Base-by-base conservation (phyloP, 768 basidiomycete genomes). In the Rhodotorula graminis region DNA sequence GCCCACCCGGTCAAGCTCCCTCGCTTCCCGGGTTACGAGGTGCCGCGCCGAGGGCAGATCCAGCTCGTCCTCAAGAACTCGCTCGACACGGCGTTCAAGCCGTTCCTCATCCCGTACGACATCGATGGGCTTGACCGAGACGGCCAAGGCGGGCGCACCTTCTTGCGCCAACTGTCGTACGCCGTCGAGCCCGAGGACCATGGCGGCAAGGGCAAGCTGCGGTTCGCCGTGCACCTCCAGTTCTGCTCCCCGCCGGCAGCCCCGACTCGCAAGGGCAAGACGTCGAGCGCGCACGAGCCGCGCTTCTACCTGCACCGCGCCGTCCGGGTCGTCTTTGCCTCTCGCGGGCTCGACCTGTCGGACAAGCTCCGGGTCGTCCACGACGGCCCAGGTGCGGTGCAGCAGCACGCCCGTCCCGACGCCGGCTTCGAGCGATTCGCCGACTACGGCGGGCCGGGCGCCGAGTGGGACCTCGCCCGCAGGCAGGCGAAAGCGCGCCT, bases 101-200 rank as follows among this genome's bases (percentile, higher is more conserved):
- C 81, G 19, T 80, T 81, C 62, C 65, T 81, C 46, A 65, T 81
- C 19, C 79, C 80, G 2, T 81, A 81, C 74, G 80, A 81, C 60
- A 67, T 81, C 27, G 71, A 70, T 19, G 79, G 77, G 6, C 78
- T 81, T 72, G 65, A 69, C 0, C 64, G 71, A 3, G 21, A 9
- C 14, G 78, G 77, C 0, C 46, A 56, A 18, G 80, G 80, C 4
- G 67, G 78, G 0, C 77, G 79, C 52, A 80, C 80, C 29, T 79
- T 80, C 69, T 47, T 81, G 7, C 75, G 80, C 5, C 79, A 80
- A 55, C 78, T 80, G 56, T 73, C 71, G 53, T 79, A 79, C 65
- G 31, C 65, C 21, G 62, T 75, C 33, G 58, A 59, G 42, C 50
- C 46, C 2, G 25, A 18, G 11, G 57, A 57, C 25, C n/a, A 19